Base-by-base conservation (phyloP, 1,139 yeast genomes). In the Debaryomyces nepalensis region DNA sequence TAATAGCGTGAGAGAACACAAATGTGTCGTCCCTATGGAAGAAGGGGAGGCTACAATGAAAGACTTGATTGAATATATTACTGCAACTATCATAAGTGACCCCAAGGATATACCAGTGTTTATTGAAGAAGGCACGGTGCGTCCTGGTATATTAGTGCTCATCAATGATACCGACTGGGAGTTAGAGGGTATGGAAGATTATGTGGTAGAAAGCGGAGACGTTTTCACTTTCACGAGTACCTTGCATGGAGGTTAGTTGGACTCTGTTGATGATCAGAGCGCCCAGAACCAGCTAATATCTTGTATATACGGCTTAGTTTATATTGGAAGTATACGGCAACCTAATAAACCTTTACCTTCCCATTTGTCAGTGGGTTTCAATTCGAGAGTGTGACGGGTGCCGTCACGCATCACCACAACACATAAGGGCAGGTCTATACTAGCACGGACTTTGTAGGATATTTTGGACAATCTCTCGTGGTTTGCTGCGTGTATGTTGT, bases 141-240 rank as follows among this genome's bases (percentile, higher is more conserved):
- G 98, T 41, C 97, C 98, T 0, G 99, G 99, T 2, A 89, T 93
- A 34, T 70, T 93, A 49, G 97, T 93, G 6, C 74, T 93, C 43
- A 85, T 93, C 50, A 93, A 93, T 57, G 99, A 93, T 58, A 84
- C 96, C 0, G 99, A 93, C 65, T 93, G 99, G 99, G 99, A 93
- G 58, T 67, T 93, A 22, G 96, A 90, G 59, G 98, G 91, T 9
- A 90, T 84, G 64, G 93, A 87, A 54, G 85, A 80, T 7, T 90
- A 90, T 54, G 80, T 75, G 12, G 63, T 93, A 15, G 87, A 87
- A 58, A 68, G 77, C 36, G 85, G 88, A 11, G 99, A 93, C 63
- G 75, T 81, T 21, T 76, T 93, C 33, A 81, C 95, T 3, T 91
- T 93, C 58, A 93, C 97, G 4, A 87, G 96, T 39, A 93, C 99